These are phyloP conservation scores for Aquilaria sinensis DNA, from an alignment of 345 rosid species.

Conservation along the genomic window DNA sequence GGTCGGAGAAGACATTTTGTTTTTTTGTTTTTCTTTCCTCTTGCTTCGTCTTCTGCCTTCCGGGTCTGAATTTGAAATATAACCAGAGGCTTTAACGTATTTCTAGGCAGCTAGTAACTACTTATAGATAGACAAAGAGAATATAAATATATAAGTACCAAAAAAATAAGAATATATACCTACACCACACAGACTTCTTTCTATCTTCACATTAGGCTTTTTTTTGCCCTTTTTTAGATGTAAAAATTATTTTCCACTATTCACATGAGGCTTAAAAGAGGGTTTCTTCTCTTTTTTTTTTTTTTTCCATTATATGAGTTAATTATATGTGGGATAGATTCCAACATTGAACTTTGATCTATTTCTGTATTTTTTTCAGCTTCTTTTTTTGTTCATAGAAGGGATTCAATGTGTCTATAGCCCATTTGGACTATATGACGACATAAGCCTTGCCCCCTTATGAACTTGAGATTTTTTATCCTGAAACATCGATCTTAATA, in stretches of 20 bases:
- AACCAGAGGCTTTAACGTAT: neutral
- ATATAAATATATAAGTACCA: neutral
- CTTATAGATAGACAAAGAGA: conserved; percentile 1
- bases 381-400: too few species aligned
- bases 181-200: conserved; percentile 15
- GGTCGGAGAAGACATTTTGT: neutral
- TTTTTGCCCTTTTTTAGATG: neutral
- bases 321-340: neutral
- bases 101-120: conserved; percentile 14
- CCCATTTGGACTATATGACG: too few species aligned
- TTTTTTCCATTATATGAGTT: neutral
- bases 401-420: too few species aligned
- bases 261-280: neutral
- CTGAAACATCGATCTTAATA: too few species aligned
- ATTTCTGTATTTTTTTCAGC: too few species aligned
- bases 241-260: too few species aligned
- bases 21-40: too few species aligned
- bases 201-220: conserved; percentile 20
- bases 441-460: too few species aligned
- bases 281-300: too few species aligned
- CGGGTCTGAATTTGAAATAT: conserved; percentile 7
- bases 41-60: too few species aligned
- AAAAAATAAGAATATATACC: conserved; percentile 14
- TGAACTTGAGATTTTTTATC: too few species aligned
- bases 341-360: too few species aligned